Base-by-base conservation (phyloP, 2,329 filamentous ascomycete species). In the Phialophora expanda region DNA sequence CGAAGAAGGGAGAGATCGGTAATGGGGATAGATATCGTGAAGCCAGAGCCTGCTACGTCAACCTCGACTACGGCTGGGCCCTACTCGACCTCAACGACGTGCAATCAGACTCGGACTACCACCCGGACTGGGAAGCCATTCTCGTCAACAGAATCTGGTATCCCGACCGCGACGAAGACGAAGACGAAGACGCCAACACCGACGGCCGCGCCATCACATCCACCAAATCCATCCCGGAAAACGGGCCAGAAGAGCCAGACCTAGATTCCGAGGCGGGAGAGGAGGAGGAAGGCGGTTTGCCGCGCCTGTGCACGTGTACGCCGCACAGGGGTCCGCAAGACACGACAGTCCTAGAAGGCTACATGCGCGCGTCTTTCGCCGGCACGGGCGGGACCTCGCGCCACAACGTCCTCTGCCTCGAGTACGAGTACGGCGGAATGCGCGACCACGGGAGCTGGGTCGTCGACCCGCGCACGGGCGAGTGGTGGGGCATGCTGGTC, bases 41-140 rank as follows among this genome's bases (percentile, higher is more conserved):
- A 32, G 30, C 9, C 9, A 48, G 20, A 20, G 17, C 44, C 17
- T 48, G 44, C 44, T 54, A 26, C 24, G 51, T 54, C n/a, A 54
- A 54, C 3, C 26, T 54, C 24, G 51, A 54, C 51, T 54, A 54
- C 51, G 26, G 26, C 22, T 54, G 51, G 51, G 51, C 22, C 5
- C 9, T 54, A 4, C 14, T 54, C 11, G 51, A 54, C 14, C n/a
- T 54, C 1, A 11, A 20, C 22, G 26, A 26, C 11, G 20, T 30
- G 24, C 22, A 11, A 32, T 11, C 3, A 11, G 30, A 32, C 9
- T 24, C 24, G 24, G 24, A 24, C 24, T 24, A 24, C 24, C 3
- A 24, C 3, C 24, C 24, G 24, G 30, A 11, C 30, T 32, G 12
- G 51, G 51, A 54, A 30, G 20, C 44, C 6, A 17, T 48, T 22